phyloP scores from a whole-genome alignment of 208 protist species.

The Trypanosoma theileri region DNA sequence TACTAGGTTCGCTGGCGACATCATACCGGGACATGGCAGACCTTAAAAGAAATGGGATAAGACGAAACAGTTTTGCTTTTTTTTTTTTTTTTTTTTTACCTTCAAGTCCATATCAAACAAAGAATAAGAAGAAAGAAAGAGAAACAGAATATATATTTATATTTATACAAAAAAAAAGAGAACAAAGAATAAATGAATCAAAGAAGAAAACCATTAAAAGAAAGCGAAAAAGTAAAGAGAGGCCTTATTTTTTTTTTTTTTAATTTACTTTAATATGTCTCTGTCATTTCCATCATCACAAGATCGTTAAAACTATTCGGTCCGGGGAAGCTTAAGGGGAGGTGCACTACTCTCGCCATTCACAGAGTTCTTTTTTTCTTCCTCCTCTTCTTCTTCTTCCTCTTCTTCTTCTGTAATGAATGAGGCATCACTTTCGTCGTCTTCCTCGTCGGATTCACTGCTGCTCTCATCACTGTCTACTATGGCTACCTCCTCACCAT shows the following conservation, averaged over 20 bases:
- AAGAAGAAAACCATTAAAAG: background rate
- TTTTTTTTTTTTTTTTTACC: background rate
- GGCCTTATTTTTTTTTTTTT: background rate
- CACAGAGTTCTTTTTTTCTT: constrained; percentile 31
- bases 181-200: background rate
- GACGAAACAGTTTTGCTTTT: constrained; percentile 14
- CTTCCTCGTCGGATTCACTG: constrained; percentile 26
- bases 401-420: constrained; percentile 8
- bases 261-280: too few species aligned
- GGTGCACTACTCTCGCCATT: background rate
- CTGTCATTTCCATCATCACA: background rate
- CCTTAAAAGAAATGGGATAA: constrained; percentile 10
- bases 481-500: constrained; percentile 55
- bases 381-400: constrained; percentile 11
- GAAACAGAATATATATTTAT: background rate
- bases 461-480: constrained; percentile 41
- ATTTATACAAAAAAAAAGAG: background rate
- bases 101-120: background rate
- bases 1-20: constrained; percentile 52
- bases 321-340: too few species aligned
- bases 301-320: background rate
- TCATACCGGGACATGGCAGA: constrained; percentile 55
- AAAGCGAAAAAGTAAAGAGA: background rate
- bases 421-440: constrained; percentile 21
- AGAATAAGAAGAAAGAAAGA: background rate